Base-by-base conservation (phyloP, 2,329 filamentous ascomycete species). In the Aureobasidium sp. region DNA sequence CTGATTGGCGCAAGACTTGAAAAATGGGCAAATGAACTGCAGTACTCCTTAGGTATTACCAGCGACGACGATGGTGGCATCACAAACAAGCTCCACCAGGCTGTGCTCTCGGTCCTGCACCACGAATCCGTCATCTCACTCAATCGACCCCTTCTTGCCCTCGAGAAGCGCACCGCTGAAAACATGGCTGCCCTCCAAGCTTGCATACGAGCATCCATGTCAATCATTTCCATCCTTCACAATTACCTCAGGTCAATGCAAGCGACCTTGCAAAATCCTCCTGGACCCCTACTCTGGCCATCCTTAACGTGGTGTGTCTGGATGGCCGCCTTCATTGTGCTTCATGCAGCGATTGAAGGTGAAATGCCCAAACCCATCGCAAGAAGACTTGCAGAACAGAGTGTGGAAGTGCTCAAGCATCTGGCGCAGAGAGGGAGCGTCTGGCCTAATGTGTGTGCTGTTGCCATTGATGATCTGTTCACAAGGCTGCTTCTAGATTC, bases 21-120 rank as follows among this genome's bases (percentile, higher is more conserved):
- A 0, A 72, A 74, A 37, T 79, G 76, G 76, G 75, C 74, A 61
- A 79, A 79, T 44, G 73, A 78, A 53, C 71, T 78, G 4, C 74
- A 79, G 45, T 74, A 77, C 14, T 2, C 11, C 2, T 7, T 48
- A 11, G 44, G 38, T 4, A 24, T 17, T 14, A 16, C 34, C 4
- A 17, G 39, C 3, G 3, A 38, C 11, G n/a, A n/a, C 25, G 44
- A 17, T 21, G 4, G n/a, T 12, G 69, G 71, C 0, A 68, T 19
- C 12, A 34, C 8, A 55, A 71, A 48, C 61, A 59, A 4, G 52
- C 70, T 22, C 62, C 74, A 78, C 37, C 65, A 65, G 0, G 59
- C 72, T 1, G 63, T 78, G 14, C 65, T 79, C 2, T 64, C 68
- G 1, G 59, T 77, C 0, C 60, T 76, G 1, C 72, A 75, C 39